These are phyloP conservation scores for Penicillium daleae DNA, from an alignment of 495 filamentous ascomycete species.

Conservation along the genomic window DNA sequence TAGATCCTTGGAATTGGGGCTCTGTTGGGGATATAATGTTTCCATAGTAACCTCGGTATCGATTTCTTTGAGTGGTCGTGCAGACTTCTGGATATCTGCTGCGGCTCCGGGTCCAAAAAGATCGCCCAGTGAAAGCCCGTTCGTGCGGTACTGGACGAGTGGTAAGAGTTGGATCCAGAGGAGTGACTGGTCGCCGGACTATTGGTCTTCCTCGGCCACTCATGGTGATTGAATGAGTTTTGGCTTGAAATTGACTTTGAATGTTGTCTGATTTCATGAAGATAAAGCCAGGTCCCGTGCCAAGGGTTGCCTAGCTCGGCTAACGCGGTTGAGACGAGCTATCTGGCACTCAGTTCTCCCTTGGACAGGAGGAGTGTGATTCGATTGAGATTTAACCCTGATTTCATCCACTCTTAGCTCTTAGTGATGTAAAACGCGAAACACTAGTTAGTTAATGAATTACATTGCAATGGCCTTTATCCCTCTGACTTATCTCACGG, in stretches of 20 bases:
- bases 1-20: not conserved
- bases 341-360: not conserved
- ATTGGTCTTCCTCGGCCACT: not conserved
- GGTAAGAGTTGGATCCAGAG: not conserved
- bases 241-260: not conserved
- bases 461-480: not conserved
- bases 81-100: not conserved
- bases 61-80: not conserved
- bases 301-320: no score
- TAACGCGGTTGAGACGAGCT: no score
- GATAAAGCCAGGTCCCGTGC: not conserved
- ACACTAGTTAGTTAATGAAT: no score
- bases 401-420: no score
- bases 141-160: not conserved
- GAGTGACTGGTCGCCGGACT: not conserved
- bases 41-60: not conserved
- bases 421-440: no score
- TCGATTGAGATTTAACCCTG: not conserved
- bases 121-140: not conserved
- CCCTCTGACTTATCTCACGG: not conserved
- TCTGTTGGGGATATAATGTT: not conserved
- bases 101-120: not conserved
- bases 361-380: not conserved
- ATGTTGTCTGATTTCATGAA: not conserved
- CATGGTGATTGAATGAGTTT: not conserved